Base-by-base conservation (phyloP, 768 basidiomycete genomes). In the Kwoniella heveanensis region DNA sequence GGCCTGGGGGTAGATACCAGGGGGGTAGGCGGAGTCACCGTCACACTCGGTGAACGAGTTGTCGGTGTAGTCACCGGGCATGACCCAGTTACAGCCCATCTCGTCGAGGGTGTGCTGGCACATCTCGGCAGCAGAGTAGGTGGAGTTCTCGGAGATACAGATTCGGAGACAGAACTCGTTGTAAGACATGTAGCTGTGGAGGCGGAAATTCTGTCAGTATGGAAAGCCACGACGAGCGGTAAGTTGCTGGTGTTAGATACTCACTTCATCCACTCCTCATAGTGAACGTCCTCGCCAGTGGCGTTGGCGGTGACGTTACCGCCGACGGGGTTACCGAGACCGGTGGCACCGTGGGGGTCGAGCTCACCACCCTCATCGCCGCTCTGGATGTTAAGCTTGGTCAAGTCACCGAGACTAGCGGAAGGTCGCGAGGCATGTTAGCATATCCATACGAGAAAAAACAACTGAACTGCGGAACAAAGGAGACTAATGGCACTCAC, bases 81-180 rank as follows among this genome's bases (percentile, higher is more conserved):
- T 79, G 63, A 79, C 78, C 69, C 70, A 77, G 46, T 74, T 50
- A 58, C 79, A 81, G 44, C 80, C 80, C 76, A 81, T 80, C 52
- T 73, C 64, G 64, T 81, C 80, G 27, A 80, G 66, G 21, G 75
- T 74, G 71, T 79, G 77, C 63, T 81, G 68, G 60, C 80, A 81
- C 70, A 72, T 68, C 19, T 68, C 47, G 29, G 82, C 81, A 36
- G 83, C 79, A 29, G 78, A 70, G 70, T 74, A 74, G 53, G 74
- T 78, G 19, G 70, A 51, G 83, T 84, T 48, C 76, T 68, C 64
- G 72, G 80, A 66, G 85, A 85, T 80, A 57, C 77, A 78, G 60
- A 82, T 80, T 50, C 83, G 77, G 72, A 83, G 72, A 76, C 83
- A 84, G 79, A 81, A 84, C 65, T 82, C 76, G 63, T 73, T 75